Evolutionary conservation across 306 rosid genomes (phyloP), one percentile per base, ranked within the genome.

Genomic region (Alnus rubra): DNA sequence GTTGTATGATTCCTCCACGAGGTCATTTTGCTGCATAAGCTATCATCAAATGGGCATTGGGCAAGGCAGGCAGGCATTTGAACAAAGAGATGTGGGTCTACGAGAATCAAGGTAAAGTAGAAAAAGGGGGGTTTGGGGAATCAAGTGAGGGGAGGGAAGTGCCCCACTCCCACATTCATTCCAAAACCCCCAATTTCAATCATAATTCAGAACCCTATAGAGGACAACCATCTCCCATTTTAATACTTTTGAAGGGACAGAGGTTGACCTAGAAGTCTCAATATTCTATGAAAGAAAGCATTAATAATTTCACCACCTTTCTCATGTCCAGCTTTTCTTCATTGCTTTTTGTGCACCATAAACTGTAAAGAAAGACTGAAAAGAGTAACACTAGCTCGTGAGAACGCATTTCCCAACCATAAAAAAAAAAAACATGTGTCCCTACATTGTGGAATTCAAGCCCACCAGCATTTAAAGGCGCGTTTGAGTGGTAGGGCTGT

Each of bases 301-400:
- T 80, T 39, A 71, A 74, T 74, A 16, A 33, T 55, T 55, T 64
- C 33, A 18, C 51, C 19, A 33, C 75, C 50, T 53, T 64, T 5
- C 45, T 60, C 30, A 48, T 50, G 12, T 37, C 68, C 58, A 54
- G n/a, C 76, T 73, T 76, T 59, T 73, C 54, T 77, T n/a, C 82
- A 67, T 80, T 77, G 79, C 64, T 73, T 65, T 80, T 77, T 77
- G 77, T 74, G 82, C 87, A 50, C 62, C 83, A 54, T 18, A 19
- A 76, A 49, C 50, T 4, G 39, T 10, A 74, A 42, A 19, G 14
- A 2, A 73, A n/a, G 39, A 1, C 11, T 2, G 5, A 44, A 45
- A 52, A 14, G 31, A 1, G 28, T 42, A 42, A 42, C 14, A 23
- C 47, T 16, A 11, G 50, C 63, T 30, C 45, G 45, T 42, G 45